A percentile compares a stretch with the other conserved stretches of the same genome.
Conservation (phyloP, 768 basidiomycete species). For the Chalciporus piperatus region DNA sequence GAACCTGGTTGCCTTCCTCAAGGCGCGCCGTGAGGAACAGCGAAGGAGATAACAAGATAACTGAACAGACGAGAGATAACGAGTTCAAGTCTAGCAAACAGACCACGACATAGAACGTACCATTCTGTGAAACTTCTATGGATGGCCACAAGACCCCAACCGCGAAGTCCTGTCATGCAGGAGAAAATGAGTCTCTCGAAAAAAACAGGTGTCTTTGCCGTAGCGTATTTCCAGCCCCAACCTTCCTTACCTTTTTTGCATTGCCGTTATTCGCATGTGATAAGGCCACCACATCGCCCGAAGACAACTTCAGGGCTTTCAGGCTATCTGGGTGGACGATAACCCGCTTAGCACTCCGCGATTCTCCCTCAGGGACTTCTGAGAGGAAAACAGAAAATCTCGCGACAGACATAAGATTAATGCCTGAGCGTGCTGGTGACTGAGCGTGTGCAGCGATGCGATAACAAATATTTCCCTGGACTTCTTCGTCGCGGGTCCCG, state of each 20-base stretch:
- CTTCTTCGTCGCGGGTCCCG: not conserved
- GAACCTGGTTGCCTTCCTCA: slow-evolving; percentile 45
- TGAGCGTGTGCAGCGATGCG: not conserved
- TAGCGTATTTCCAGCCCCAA: slow-evolving; percentile 9
- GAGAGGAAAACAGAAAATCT: slow-evolving; percentile 40
- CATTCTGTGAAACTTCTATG: slow-evolving; percentile 51
- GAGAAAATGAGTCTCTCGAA: slow-evolving; percentile 15
- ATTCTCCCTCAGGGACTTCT: slow-evolving; percentile 33
- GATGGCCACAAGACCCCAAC: slow-evolving; percentile 80
- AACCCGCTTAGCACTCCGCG: slow-evolving; percentile 61
- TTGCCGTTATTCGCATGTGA: slow-evolving; percentile 35
- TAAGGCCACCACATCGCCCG: slow-evolving; percentile 68
- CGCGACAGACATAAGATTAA: slow-evolving; percentile 15
- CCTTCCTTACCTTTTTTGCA: slow-evolving; percentile 35
- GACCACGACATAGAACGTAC: slow-evolving; percentile 40
- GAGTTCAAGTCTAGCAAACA: slow-evolving; percentile 15
- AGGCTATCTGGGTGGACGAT: slow-evolving; percentile 60
- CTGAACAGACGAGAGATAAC: slow-evolving; percentile 34
- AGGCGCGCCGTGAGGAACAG: slow-evolving; percentile 62
- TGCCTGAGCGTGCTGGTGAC: not conserved
- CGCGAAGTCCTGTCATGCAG: slow-evolving; percentile 49
- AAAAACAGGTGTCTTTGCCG: slow-evolving; percentile 3
- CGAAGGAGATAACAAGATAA: slow-evolving; percentile 52
- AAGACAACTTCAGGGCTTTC: slow-evolving; percentile 57
- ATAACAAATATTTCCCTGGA: not conserved